Percentiles rank a stretch among this genome's conserved stretches.
Conservation (phyloP, 768 basidiomycete genomes). For the Daedalea quercina region DNA sequence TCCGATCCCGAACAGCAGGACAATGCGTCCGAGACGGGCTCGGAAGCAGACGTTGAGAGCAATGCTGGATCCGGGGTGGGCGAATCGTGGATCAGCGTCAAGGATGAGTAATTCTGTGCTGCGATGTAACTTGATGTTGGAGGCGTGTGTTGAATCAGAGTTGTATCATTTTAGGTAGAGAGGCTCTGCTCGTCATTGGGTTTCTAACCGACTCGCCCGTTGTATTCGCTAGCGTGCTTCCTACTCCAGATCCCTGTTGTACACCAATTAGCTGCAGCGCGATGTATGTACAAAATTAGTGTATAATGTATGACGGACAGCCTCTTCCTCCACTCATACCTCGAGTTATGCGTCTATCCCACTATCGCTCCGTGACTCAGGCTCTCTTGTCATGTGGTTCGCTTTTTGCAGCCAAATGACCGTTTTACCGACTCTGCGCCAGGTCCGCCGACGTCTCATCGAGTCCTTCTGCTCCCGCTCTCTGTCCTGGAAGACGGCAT, state of each 20-base stretch:
- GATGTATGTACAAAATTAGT: conserved; percentile 4
- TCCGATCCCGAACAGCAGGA: conserved; percentile 19
- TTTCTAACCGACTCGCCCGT: neutral
- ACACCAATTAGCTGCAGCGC: neutral
- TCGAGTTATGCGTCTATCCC: too few species aligned
- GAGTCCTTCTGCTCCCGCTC: too few species aligned
- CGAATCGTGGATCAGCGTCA: conserved; percentile 68
- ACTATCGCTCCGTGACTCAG: too few species aligned
- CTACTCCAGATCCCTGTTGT: neutral
- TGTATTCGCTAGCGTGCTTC: neutral
- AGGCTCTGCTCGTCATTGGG: too few species aligned
- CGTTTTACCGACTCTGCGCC: too few species aligned
- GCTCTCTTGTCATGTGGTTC: too few species aligned
- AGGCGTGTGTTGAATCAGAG: too few species aligned
- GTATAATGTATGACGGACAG: neutral
- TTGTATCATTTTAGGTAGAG: neutral
- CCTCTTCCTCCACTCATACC: neutral
- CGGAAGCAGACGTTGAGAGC: conserved; percentile 67
- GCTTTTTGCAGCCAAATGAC: too few species aligned
- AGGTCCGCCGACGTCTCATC: too few species aligned
- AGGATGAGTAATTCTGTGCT: neutral
- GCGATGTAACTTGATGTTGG: neutral
- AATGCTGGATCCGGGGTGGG: conserved; percentile 45
- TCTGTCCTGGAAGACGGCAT: too few species aligned
- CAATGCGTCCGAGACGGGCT: conserved; percentile 38